Base-by-base conservation (phyloP, 371 early-diverging fungal species). In the Coemansia sp. region DNA sequence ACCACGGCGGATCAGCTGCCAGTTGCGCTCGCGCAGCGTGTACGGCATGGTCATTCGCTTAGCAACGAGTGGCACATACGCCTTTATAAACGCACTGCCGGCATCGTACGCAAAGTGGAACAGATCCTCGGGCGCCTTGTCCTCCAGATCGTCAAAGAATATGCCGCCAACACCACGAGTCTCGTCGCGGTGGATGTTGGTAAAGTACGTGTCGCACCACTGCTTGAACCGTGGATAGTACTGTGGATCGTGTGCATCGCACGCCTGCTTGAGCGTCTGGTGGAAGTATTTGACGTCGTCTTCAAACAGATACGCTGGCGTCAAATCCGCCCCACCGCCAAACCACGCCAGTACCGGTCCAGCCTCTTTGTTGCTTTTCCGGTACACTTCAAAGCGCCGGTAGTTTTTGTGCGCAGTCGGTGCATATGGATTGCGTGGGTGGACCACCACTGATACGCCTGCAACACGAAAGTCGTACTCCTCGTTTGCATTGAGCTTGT, bases 341-440 rank as follows among this genome's bases (percentile, higher is more conserved):
- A 94, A 94, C 94, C 94, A 94, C 81, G 89, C 89, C 57, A 87
- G 69, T 50, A 85, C 82, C 3, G 89, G 85, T 7, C 85, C 85
- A 2, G 58, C 68, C 54, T 86, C 84, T 0, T 81, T 79, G 51
- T 84, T 80, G 13, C 60, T 53, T 48, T 78, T 60, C 24, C 66
- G 66, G 69, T 83, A 84, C n/a, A 92, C 82, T 68, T 98, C 98
- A 86, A 98, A 97, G 76, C 97, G 97, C 14, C 99, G 88, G 80
- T 95, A 98, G 82, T 98, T 98, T 79, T 92, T 82, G 70, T 98
- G 99, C 3, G 92, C 90, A 0, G 99, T 98, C 1, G 99, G 98
- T 1, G 92, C 94, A 70, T 90, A 86, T 14, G 98, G 99, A 80
- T 97, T 98, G 74, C 88, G 86, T 21, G 97, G 96, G 65, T 98